Percentiles rank a stretch among this genome's conserved stretches.
These are phyloP conservation scores for Hymenoscyphus albidus DNA, from an alignment of 2,329 filamentous ascomycete species.

Conservation along the genomic window DNA sequence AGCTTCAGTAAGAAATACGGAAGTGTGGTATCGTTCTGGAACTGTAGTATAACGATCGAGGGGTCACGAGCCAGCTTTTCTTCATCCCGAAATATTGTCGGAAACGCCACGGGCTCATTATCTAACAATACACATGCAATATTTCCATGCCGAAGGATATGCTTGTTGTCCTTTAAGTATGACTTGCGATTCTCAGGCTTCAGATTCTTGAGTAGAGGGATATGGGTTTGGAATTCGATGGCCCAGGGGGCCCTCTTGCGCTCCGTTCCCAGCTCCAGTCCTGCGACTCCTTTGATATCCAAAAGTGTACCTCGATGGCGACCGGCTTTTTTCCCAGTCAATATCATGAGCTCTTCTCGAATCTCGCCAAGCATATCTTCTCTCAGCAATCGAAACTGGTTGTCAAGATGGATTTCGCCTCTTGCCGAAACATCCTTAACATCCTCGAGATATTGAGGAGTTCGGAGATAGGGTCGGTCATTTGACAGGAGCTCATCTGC, in stretches of 20 bases:
- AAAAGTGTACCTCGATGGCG: slow-evolving; percentile 40
- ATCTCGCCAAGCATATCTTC: slow-evolving; percentile 69
- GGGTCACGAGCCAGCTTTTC: slow-evolving; percentile 41
- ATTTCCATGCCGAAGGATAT: slow-evolving; percentile 54
- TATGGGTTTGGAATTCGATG: slow-evolving; percentile 43
- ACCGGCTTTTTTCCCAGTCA: slow-evolving; percentile 47
- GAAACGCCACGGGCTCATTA: slow-evolving; percentile 56
- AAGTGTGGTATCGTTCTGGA: slow-evolving; percentile 46
- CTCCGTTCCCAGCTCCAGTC: slow-evolving; percentile 30
- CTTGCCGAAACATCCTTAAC: slow-evolving; percentile 36
- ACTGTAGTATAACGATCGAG: slow-evolving; percentile 49
- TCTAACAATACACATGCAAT: slow-evolving; percentile 57
- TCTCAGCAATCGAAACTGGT: slow-evolving; percentile 66
- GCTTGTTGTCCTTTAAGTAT: slow-evolving; percentile 45
- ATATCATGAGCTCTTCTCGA: slow-evolving; percentile 54
- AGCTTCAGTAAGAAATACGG: slow-evolving; percentile 45
- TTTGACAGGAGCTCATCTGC: slow-evolving; percentile 57
- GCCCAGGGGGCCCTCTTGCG: slow-evolving; percentile 27
- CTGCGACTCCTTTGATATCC: slow-evolving; percentile 37
- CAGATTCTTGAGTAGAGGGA: slow-evolving; percentile 41
- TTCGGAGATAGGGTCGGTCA: slow-evolving; percentile 52
- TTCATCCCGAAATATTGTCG: slow-evolving; percentile 50
- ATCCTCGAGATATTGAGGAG: slow-evolving; percentile 46
- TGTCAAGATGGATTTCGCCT: slow-evolving; percentile 55
- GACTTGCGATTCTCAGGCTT: slow-evolving; percentile 37